Conservation (phyloP, 2,329 filamentous ascomycete species). For the Cryphonectria parasitica region DNA sequence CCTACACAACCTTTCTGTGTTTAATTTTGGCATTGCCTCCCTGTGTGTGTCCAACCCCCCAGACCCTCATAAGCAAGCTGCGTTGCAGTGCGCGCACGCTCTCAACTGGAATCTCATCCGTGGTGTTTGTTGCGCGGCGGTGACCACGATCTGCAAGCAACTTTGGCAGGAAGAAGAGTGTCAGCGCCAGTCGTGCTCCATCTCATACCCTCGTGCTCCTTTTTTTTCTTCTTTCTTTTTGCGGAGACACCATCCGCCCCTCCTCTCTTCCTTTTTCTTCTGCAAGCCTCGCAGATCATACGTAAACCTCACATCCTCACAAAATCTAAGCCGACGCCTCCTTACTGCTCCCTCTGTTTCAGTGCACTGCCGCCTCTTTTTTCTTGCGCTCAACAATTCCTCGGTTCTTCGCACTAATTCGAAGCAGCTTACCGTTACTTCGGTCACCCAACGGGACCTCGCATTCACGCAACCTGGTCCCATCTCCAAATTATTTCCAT, state of each 20-base stretch:
- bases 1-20: neutral
- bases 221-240: too few relatives aligned
- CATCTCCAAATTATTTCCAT: neutral
- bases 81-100: slow-evolving; percentile 3
- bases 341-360: slow-evolving; percentile 21
- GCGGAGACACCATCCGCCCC: neutral
- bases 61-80: slow-evolving; percentile 7
- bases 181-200: neutral
- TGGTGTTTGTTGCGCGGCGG: neutral
- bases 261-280: neutral
- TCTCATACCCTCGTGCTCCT: neutral
- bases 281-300: slow-evolving; percentile 22
- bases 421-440: slow-evolving; percentile 24
- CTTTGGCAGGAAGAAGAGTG: neutral
- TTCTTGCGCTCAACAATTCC: neutral
- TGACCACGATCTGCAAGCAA: neutral
- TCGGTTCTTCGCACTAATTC: slow-evolving; percentile 24
- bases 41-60: neutral
- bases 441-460: slow-evolving; percentile 14
- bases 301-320: slow-evolving; percentile 6
- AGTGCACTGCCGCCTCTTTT: neutral
- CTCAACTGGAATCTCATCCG: neutral
- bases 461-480: slow-evolving; percentile 10
- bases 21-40: slow-evolving; percentile 17
- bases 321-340: slow-evolving; percentile 5